phyloP scores from a whole-genome alignment of 305 asterid species.

The Stenogyne calaminthoides region DNA sequence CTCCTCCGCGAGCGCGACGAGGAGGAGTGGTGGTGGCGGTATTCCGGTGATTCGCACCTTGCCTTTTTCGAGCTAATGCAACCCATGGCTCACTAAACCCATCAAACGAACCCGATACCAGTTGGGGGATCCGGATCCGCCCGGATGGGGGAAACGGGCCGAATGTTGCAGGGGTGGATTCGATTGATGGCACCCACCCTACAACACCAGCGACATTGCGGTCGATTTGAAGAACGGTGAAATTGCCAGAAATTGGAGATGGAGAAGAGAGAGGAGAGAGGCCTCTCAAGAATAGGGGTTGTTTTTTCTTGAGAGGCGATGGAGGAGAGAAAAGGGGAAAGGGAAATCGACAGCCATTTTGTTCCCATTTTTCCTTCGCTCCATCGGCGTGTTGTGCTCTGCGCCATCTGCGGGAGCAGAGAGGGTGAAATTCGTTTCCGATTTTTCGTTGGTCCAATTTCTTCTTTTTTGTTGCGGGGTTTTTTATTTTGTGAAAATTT shows the following conservation, averaged over 20 bases:
- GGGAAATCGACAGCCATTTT: conserved; percentile 7
- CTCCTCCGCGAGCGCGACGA: conserved; percentile 24
- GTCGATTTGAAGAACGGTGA: neutral
- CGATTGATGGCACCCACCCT: conserved; percentile 24
- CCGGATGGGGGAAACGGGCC: conserved; percentile 48
- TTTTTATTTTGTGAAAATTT: neutral
- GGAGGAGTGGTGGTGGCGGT: conserved; percentile 25
- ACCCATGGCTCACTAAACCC: conserved; percentile 96
- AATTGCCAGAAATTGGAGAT: conserved; percentile 1
- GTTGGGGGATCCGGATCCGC: conserved; percentile 29
- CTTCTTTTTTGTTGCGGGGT: neutral
- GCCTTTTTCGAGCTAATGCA: conserved; percentile 88
- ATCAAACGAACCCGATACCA: conserved; percentile 49
- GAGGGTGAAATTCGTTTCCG: conserved; percentile 19
- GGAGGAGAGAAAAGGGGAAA: conserved; percentile 22
- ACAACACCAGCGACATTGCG: conserved; percentile 32
- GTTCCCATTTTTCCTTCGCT: conserved; percentile 15
- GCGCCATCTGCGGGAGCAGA: conserved; percentile 46
- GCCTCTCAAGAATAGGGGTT: conserved; percentile 25
- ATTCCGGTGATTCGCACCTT: conserved; percentile 42
- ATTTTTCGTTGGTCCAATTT: conserved; percentile 37
- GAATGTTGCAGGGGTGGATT: conserved; percentile 33
- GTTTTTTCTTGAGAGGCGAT: conserved; percentile 28
- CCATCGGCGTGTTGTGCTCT: conserved; percentile 24
- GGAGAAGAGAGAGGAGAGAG: neutral